Conservation (phyloP, 2,329 filamentous ascomycete genomes). For the Diaporthe destruens region DNA sequence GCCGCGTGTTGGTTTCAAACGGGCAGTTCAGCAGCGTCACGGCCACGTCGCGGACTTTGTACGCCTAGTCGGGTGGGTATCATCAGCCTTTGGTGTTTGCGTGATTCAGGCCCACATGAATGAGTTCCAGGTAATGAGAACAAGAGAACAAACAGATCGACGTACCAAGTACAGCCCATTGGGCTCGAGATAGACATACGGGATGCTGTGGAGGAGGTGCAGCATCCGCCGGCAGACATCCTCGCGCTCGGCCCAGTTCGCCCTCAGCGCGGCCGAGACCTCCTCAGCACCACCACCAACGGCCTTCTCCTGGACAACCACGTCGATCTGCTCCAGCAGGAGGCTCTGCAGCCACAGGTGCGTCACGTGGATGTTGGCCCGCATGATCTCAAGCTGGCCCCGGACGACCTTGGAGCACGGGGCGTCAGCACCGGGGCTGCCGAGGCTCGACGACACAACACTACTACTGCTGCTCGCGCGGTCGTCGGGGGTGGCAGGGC, state of each 20-base stretch:
- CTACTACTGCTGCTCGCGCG: background rate
- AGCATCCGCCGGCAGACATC: conserved; percentile 54
- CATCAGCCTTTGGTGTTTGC: background rate
- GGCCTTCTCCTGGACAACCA: conserved; percentile 43
- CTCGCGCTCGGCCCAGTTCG: conserved; percentile 51
- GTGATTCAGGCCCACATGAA: background rate
- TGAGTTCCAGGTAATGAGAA: background rate
- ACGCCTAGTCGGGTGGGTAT: conserved; percentile 45
- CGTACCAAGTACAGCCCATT: conserved; percentile 49
- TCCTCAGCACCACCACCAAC: background rate
- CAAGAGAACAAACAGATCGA: background rate
- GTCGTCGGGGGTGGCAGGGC: background rate
- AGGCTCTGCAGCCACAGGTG: conserved; percentile 55
- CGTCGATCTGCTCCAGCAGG: conserved; percentile 52
- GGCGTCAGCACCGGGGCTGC: background rate
- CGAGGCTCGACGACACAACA: background rate
- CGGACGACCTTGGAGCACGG: conserved; percentile 23
- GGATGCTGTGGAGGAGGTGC: conserved; percentile 51
- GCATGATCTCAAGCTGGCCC: conserved; percentile 47
- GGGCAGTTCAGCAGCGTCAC: conserved; percentile 52
- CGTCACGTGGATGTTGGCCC: conserved; percentile 53
- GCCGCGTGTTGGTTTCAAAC: conserved; percentile 47
- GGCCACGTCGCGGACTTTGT: conserved; percentile 54
- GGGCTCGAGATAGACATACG: conserved; percentile 49
- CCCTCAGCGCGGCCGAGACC: conserved; percentile 7